phyloP scores from a whole-genome alignment of 1,284 basidiomycete species.

The Ustanciosporium gigantosporum region DNA sequence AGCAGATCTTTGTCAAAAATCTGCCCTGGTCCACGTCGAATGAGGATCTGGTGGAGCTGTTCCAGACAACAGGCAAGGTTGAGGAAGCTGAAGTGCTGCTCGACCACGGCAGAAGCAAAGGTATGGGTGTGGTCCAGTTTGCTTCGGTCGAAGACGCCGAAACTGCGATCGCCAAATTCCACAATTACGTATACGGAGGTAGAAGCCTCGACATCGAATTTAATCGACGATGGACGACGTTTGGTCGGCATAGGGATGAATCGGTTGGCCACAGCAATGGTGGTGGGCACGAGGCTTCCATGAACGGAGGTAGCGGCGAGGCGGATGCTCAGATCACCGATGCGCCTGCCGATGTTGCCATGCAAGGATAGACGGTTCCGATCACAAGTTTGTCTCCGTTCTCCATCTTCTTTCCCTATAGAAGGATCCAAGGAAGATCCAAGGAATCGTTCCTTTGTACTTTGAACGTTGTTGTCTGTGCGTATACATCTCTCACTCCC shows the following conservation, averaged over 20 bases:
- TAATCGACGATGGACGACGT: constrained; percentile 40
- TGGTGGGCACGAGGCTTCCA: neutral
- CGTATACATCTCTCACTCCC: no score
- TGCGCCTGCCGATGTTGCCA: no score
- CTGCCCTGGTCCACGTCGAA: constrained; percentile 99
- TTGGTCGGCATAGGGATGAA: neutral
- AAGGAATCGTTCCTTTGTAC: no score
- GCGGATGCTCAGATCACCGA: constrained; percentile 11
- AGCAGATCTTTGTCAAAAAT: constrained; percentile 96
- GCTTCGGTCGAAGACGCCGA: constrained; percentile 84
- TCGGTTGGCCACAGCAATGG: constrained; percentile 6
- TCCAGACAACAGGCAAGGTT: constrained; percentile 94
- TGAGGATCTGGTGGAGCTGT: constrained; percentile 94
- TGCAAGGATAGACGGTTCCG: constrained; percentile 20
- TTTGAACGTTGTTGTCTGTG: no score
- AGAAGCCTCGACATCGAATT: constrained; percentile 50
- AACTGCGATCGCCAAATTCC: constrained; percentile 72
- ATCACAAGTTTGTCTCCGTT: no score
- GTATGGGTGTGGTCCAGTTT: constrained; percentile 93
- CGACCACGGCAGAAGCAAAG: constrained; percentile 86
- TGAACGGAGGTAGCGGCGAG: constrained; percentile 1
- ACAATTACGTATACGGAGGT: constrained; percentile 53
- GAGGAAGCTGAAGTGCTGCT: constrained; percentile 90
- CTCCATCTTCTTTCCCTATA: no score
- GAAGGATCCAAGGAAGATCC: no score